Conservation (phyloP, 2,329 filamentous ascomycete genomes). For the Arthrobotrys pseudoclavata region DNA sequence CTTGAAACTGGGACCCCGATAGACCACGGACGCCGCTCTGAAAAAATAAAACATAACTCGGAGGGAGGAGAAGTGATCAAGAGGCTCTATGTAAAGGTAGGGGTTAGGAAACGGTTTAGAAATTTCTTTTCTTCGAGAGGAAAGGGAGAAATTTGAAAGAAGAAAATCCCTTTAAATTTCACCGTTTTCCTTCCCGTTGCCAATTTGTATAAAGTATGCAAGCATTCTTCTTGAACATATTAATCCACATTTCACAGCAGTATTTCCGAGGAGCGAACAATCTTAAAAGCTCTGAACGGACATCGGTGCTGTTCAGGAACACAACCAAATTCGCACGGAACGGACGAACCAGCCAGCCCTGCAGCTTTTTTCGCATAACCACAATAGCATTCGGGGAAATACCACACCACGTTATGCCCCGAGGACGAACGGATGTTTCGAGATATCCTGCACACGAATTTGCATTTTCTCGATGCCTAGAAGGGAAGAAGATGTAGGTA, state of each 20-base stretch:
- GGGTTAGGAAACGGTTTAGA: slow-evolving; percentile 1
- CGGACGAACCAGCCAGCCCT: slow-evolving; percentile 36
- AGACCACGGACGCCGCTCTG: slow-evolving; percentile 42
- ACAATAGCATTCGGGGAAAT: slow-evolving; percentile 30
- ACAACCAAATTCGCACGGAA: slow-evolving; percentile 48
- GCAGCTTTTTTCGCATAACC: neutral
- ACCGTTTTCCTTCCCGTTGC: slow-evolving; percentile 14
- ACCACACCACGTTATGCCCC: slow-evolving; percentile 16
- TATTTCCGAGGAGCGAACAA: neutral
- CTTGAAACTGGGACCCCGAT: slow-evolving; percentile 49
- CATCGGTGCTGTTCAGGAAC: slow-evolving; percentile 26
- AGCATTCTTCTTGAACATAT: neutral
- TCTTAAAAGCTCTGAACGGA: slow-evolving; percentile 17
- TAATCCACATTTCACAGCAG: slow-evolving; percentile 28
- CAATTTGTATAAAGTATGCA: slow-evolving; percentile 11
- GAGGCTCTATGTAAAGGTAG: neutral
- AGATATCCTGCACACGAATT: neutral
- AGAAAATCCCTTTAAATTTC: slow-evolving; percentile 21
- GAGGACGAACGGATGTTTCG: slow-evolving; percentile 50
- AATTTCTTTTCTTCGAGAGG: slow-evolving; percentile 7
- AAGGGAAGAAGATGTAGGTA: slow-evolving; percentile 9
- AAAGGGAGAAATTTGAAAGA: neutral
- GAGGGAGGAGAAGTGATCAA: neutral
- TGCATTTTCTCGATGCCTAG: slow-evolving; percentile 22
- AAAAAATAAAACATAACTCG: slow-evolving; percentile 36